Base-by-base conservation (phyloP, 805 yeast genomes). In the Clavispora asparagi region DNA sequence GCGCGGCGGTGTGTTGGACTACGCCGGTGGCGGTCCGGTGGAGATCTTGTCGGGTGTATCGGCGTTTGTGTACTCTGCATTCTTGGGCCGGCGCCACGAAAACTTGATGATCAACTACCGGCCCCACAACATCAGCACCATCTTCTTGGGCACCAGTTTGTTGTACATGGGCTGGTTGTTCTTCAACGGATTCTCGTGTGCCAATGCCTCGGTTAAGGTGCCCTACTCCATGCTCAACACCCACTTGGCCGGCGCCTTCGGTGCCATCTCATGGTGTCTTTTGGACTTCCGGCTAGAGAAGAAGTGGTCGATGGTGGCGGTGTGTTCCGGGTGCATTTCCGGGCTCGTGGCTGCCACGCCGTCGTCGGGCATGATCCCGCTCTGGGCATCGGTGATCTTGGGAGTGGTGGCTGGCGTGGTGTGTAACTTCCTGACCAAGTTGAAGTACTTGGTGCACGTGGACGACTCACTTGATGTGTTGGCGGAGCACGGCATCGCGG, bases 401-500 rank as follows among this genome's bases (percentile, higher is more conserved):
- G 98, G 98, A 4, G 72, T 88, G 32, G 78, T 80, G 2, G 74
- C 97, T 0, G 96, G 96, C 35, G 65, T 84, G 10, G 80, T 84
- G 31, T 94, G 98, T 78, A 92, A 92, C 72, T 87, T 87, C 60
- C 73, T 96, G 46, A 92, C 97, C 40, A 87, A 89, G 59, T 70
- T 92, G 63, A 92, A 92, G 68, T 87, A 85, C 62, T 68, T 87
- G 52, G 70, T 86, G 40, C 77, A 78, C 48, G 90, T 92, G 43
- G 98, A 94, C 65, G 99, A 92, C 69, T 83, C 97, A 1, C 71
- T 94, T 57, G 98, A 94, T 84, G 82, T 90, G 43, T 77, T 92
- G 63, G 98, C 98, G n/a, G 98, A 92, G 80, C 99, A 92, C 83
- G 98, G 97, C 42, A 77, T 92, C 57, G 98, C 97, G 0, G 99